Percentiles rank a stretch among this genome's conserved stretches.
Evolutionary conservation across 345 rosid species (phyloP).

Genomic region (Salix koriyanagi): DNA sequence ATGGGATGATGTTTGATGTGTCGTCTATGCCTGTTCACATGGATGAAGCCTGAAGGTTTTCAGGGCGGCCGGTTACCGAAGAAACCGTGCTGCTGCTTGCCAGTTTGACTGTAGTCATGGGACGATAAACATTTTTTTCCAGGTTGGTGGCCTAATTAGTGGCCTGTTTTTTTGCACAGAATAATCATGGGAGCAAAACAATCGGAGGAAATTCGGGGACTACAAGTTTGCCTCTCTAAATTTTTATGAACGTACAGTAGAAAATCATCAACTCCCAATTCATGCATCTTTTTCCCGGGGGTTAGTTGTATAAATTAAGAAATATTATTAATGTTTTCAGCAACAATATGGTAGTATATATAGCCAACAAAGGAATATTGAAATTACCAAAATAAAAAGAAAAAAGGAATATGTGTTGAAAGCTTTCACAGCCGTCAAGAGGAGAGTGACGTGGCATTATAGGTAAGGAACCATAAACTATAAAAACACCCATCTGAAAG

Average conservation of each 20-base stretch:
- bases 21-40: background rate
- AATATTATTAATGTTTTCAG: background rate
- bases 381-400: no score
- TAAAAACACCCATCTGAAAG: background rate
- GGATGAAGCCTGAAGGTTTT: background rate
- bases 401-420: background rate
- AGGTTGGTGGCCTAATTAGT: constrained; percentile 4
- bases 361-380: background rate
- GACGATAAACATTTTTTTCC: background rate
- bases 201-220: background rate
- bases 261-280: background rate
- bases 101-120: background rate
- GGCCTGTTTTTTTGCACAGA: background rate
- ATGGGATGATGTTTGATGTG: background rate
- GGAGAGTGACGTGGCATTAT: background rate
- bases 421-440: background rate
- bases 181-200: background rate
- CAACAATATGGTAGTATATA: background rate
- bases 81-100: background rate
- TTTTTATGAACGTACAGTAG: background rate
- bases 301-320: background rate
- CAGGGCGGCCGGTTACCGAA: background rate
- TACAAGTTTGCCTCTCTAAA: background rate
- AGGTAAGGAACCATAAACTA: background rate
- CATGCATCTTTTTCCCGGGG: background rate